Conservation (phyloP, 2,329 filamentous ascomycete species). For the Cadophora sp. region DNA sequence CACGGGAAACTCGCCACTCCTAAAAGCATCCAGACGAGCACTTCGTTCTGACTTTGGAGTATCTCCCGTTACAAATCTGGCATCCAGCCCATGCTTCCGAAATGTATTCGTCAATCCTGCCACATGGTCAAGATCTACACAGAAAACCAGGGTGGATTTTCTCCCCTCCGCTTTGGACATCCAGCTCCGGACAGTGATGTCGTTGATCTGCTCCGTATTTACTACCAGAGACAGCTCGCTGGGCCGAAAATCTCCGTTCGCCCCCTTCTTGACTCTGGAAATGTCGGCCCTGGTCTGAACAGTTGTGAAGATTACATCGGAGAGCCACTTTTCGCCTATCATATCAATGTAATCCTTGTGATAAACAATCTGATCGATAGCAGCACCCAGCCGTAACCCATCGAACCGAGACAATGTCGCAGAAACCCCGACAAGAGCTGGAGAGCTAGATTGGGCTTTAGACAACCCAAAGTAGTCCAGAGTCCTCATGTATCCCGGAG, state of each 20-base stretch:
- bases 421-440: slow-evolving; percentile 86
- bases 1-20: slow-evolving; percentile 78
- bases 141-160: slow-evolving; percentile 91
- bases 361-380: slow-evolving; percentile 95
- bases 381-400: slow-evolving; percentile 79
- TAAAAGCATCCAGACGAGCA: slow-evolving; percentile 78
- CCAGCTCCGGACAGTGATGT: slow-evolving; percentile 87
- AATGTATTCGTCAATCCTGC: slow-evolving; percentile 77
- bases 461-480: slow-evolving; percentile 81
- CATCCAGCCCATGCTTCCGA: slow-evolving; percentile 78
- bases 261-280: slow-evolving; percentile 67
- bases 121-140: slow-evolving; percentile 88
- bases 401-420: slow-evolving; percentile 82
- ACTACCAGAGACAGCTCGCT: slow-evolving; percentile 80
- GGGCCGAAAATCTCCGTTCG: slow-evolving; percentile 79
- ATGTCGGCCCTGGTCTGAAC: slow-evolving; percentile 85
- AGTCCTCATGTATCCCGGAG: slow-evolving; percentile 76
- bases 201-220: slow-evolving; percentile 82
- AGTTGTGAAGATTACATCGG: slow-evolving; percentile 92
- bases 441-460: slow-evolving; percentile 55
- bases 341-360: slow-evolving; percentile 85
- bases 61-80: slow-evolving; percentile 83
- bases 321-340: slow-evolving; percentile 91
- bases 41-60: slow-evolving; percentile 74
- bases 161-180: slow-evolving; percentile 74